Percentiles rank a stretch among this genome's conserved stretches.
phyloP scores from a whole-genome alignment of 106 monocot genomes.

The Dendrobium officinale region DNA sequence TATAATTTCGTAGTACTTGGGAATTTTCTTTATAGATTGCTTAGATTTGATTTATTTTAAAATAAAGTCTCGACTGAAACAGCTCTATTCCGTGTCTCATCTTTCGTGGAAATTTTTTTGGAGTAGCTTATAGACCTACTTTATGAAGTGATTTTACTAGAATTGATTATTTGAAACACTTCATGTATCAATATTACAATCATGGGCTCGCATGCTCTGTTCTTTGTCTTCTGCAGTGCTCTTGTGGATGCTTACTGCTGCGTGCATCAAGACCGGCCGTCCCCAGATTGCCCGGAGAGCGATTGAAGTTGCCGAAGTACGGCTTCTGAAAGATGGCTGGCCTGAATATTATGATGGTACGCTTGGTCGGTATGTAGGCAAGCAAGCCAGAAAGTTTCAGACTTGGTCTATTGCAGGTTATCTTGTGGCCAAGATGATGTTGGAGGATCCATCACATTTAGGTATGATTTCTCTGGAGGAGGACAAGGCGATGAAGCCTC shows the following conservation, averaged over 20 bases:
- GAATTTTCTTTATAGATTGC: neutral
- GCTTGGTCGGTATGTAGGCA: constrained; percentile 37
- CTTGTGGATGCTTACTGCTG: constrained; percentile 45
- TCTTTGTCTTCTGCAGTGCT: constrained; percentile 23
- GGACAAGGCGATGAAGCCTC: constrained; percentile 38
- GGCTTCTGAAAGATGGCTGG: constrained; percentile 42
- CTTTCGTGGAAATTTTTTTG: neutral
- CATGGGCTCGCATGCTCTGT: neutral
- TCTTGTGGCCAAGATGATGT: constrained; percentile 45
- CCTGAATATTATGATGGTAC: constrained; percentile 83
- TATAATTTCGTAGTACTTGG: neutral
- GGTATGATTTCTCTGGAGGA: constrained; percentile 46
- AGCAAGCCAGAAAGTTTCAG: constrained; percentile 45
- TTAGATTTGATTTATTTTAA: neutral
- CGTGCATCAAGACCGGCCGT: constrained; percentile 44
- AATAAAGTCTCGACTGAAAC: too few species aligned
- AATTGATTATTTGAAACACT: neutral
- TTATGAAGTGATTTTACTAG: neutral
- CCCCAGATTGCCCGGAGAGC: constrained; percentile 41
- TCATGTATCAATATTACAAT: neutral
- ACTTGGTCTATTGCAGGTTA: constrained; percentile 52
- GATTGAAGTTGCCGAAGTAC: constrained; percentile 32
- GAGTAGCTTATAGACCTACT: neutral
- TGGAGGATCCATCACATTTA: constrained; percentile 47
- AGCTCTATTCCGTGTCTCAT: too few species aligned